phyloP scores from a whole-genome alignment of 768 basidiomycete species.

The Mrakia hoshinonis region DNA sequence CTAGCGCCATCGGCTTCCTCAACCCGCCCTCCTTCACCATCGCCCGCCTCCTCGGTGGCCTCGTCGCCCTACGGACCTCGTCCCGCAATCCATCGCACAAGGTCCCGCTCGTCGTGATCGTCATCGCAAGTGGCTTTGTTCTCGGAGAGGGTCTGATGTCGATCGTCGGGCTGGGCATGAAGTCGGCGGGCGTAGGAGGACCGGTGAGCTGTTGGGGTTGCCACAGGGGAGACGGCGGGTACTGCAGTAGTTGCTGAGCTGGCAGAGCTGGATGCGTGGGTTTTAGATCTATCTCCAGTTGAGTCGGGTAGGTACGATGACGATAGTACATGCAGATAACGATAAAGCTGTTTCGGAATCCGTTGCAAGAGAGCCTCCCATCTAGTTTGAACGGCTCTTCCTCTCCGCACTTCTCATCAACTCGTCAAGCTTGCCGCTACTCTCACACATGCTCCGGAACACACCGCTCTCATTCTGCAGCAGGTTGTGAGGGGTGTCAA shows the following conservation, averaged over 20 bases:
- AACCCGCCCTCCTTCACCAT: conserved; percentile 93
- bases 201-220: conserved; percentile 83
- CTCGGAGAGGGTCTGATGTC: conserved; percentile 88
- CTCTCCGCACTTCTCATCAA: conserved; percentile 33
- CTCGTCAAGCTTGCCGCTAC: conserved; percentile 39
- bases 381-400: neutral
- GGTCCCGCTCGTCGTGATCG: conserved; percentile 46
- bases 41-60: conserved; percentile 78
- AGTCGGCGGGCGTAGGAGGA: conserved; percentile 59
- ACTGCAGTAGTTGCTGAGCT: conserved; percentile 24
- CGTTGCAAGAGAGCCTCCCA: too few species aligned
- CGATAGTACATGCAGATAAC: too few species aligned
- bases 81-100: conserved; percentile 33
- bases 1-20: conserved; percentile 54
- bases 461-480: conserved; percentile 35
- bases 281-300: too few species aligned
- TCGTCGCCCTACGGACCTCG: conserved; percentile 54
- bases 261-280: neutral
- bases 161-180: conserved; percentile 64
- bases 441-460: conserved; percentile 37
- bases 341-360: too few species aligned
- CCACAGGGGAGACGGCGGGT: conserved; percentile 38
- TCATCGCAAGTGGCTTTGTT: conserved; percentile 90
- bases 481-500: conserved; percentile 36
- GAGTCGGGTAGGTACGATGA: too few species aligned